These are phyloP conservation scores for Poronia punctata DNA, from an alignment of 495 filamentous ascomycete species.

Conservation along the genomic window DNA sequence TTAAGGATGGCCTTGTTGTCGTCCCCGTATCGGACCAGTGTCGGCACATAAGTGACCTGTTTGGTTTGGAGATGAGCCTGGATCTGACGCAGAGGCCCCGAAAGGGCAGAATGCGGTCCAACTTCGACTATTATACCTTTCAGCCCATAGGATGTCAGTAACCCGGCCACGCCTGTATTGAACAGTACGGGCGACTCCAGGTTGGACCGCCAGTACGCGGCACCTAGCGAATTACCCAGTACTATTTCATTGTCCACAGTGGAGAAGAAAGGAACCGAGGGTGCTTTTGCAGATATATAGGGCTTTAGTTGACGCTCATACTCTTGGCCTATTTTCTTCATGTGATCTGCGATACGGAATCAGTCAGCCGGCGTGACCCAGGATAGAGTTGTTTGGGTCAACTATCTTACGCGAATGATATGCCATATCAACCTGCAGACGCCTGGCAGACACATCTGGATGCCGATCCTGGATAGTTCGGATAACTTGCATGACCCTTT, in stretches of 20 bases:
- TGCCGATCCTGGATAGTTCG: constrained; percentile 8
- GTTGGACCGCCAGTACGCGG: constrained; percentile 23
- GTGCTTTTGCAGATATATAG: constrained; percentile 9
- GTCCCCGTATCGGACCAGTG: constrained; percentile 19
- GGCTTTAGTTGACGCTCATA: constrained; percentile 18
- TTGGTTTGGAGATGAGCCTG: constrained; percentile 1
- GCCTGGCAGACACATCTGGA: constrained; percentile 13
- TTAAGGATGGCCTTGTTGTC: constrained; percentile 14
- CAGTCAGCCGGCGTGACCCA: background rate
- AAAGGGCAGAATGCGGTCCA: constrained; percentile 35
- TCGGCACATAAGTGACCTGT: constrained; percentile 21
- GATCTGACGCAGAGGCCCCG: constrained; percentile 30
- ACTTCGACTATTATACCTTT: constrained; percentile 30
- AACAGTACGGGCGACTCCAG: constrained; percentile 28
- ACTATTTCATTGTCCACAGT: constrained; percentile 23
- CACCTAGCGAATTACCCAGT: constrained; percentile 5
- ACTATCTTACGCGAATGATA: constrained; percentile 38
- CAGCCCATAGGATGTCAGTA: constrained; percentile 9
- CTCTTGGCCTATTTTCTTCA: constrained; percentile 14
- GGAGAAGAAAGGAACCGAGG: constrained; percentile 20
- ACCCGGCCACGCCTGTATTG: constrained; percentile 13
- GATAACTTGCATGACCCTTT: constrained; percentile 10
- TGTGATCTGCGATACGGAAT: constrained; percentile 14
- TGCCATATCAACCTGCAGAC: constrained; percentile 34
- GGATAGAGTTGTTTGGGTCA: background rate